phyloP scores from a whole-genome alignment of 805 yeast species.

The Saccharomycopsis babjevae region DNA sequence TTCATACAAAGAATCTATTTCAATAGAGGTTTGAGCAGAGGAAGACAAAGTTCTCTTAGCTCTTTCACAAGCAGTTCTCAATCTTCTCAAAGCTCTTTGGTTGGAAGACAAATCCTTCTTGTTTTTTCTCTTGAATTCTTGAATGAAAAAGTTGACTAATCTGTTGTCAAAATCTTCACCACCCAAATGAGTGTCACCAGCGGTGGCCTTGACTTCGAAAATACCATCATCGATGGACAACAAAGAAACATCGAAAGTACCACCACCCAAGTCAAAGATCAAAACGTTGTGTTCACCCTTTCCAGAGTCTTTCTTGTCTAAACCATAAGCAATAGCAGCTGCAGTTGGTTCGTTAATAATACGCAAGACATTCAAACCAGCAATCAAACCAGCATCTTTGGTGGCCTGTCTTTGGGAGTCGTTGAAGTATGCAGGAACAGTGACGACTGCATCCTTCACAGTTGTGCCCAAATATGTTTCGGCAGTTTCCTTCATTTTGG shows the following conservation, averaged over 20 bases:
- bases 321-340: constrained; percentile 98
- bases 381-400: constrained; percentile 94
- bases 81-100: constrained; percentile 80
- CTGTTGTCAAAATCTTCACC: constrained; percentile 85
- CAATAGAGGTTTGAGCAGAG: constrained; percentile 89
- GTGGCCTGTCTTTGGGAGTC: constrained; percentile 98
- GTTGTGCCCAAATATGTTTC: constrained; percentile 78
- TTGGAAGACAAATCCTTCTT: constrained; percentile 67
- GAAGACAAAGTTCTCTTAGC: constrained; percentile 87
- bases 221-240: constrained; percentile 72
- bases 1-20: constrained; percentile 89
- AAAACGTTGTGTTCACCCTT: constrained; percentile 71
- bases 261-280: constrained; percentile 80
- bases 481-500: constrained; percentile 90
- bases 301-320: constrained; percentile 41
- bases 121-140: constrained; percentile 78
- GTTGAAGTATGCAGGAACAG: constrained; percentile 96
- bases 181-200: constrained; percentile 66
- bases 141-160: constrained; percentile 65
- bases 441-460: constrained; percentile 87
- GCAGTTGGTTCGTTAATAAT: constrained; percentile 96
- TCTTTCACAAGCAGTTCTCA: constrained; percentile 82
- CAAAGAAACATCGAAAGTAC: constrained; percentile 77
- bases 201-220: constrained; percentile 76
- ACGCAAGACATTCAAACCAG: constrained; percentile 90